Base-by-base conservation (phyloP, 495 filamentous ascomycete species). In the Trichoderma orchidacearum region DNA sequence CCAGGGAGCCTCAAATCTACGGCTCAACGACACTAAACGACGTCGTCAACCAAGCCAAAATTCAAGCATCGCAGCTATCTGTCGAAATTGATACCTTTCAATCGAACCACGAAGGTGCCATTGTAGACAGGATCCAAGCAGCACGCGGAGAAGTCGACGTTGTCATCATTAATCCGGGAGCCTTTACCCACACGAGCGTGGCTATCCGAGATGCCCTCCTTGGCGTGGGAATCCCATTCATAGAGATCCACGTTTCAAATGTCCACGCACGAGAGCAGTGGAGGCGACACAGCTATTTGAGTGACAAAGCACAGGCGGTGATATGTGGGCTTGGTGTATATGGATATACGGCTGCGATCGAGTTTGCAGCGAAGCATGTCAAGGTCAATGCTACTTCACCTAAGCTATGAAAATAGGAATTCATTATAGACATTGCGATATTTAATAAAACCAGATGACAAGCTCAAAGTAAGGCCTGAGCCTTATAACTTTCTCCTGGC, bases 241-340 rank as follows among this genome's bases (percentile, higher is more conserved):
- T 89, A 32, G 85, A 89, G 72, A 61, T 86, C 13, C 85, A 89
- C 67, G 76, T 86, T 53, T 81, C 68, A 41, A 87, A 88, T 66
- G 75, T 87, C 7, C 82, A 89, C 66, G 76, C 76, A 52, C 65
- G 85, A 11, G 84, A 86, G 71, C 59, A 72, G 8, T 88, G 73
- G 59, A 71, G 84, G 57, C 73, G 81, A 57, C 80, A 85, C 45
- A 83, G 80, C 55, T 87, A 81, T 61, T 73, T 88, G 36, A 82
- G 78, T 61, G 85, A 89, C 67, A 87, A 85, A 70, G 85, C 85
- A 12, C 73, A 75, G 48, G 84, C 77, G 0, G 76, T 86, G 34
- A 81, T 89, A 60, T 83, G 80, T 58, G 85, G 85, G 0, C 62
- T 89, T 67, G 85, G 85, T 0, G 75, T 76, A 32, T 81, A 76